These are phyloP conservation scores for Sporothrix brunneoviolacea DNA, from an alignment of 2,329 filamentous ascomycete genomes.

Conservation along the genomic window DNA sequence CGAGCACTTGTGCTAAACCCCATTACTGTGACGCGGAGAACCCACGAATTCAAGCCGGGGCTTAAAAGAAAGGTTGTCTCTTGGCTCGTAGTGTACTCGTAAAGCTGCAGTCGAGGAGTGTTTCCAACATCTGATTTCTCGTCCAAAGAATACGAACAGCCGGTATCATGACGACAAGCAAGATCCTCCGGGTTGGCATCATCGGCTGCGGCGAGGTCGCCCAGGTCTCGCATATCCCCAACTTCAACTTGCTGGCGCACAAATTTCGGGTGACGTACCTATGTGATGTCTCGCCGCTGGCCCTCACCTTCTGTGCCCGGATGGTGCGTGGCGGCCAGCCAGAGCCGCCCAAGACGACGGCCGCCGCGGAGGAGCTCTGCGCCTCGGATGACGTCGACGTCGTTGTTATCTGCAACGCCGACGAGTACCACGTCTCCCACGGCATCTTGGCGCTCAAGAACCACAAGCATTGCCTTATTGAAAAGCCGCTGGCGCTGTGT, in stretches of 20 bases:
- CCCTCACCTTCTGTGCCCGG: constrained; percentile 23
- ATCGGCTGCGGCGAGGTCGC: constrained; percentile 43
- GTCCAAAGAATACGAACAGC: too few relatives aligned
- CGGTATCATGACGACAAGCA: too few relatives aligned
- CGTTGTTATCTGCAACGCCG: constrained; percentile 45
- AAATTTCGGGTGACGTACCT: constrained; percentile 41
- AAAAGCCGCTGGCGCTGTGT: constrained; percentile 51
- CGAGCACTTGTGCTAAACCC: too few relatives aligned
- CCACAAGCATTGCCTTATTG: constrained; percentile 51
- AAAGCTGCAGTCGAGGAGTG: too few relatives aligned
- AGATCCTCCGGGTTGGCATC: constrained; percentile 32
- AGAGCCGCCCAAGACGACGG: constrained; percentile 26
- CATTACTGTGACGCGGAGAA: too few relatives aligned
- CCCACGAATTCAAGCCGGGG: too few relatives aligned
- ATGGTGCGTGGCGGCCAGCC: constrained; percentile 17
- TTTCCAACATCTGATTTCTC: too few relatives aligned
- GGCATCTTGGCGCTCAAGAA: constrained; percentile 44
- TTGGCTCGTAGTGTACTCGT: too few relatives aligned
- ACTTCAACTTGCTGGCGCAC: constrained; percentile 36
- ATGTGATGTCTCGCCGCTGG: constrained; percentile 41
- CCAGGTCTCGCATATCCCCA: constrained; percentile 48
- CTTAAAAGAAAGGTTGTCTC: too few relatives aligned
- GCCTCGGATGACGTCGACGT: constrained; percentile 40
- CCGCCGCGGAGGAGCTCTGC: constrained; percentile 35
- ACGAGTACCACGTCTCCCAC: constrained; percentile 49